A percentile compares a stretch with the other conserved stretches of the same genome.
Evolutionary conservation across 805 yeast genomes (phyloP).

Genomic region (Starmerella powellii): DNA sequence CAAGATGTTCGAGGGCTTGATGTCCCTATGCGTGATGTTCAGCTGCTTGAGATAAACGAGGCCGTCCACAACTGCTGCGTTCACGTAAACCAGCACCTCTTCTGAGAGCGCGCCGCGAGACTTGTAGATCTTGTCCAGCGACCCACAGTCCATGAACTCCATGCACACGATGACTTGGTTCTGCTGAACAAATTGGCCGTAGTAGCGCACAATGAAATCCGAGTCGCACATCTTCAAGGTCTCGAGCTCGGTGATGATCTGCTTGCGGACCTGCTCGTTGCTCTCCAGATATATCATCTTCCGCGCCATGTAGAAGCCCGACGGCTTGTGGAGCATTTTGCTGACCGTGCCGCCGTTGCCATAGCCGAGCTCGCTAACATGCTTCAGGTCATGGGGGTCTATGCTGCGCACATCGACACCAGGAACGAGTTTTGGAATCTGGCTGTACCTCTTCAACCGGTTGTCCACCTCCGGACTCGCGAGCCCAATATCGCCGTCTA

Average conservation of each 20-base stretch:
- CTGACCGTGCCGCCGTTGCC: slow-evolving; percentile 92
- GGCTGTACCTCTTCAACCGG: slow-evolving; percentile 7
- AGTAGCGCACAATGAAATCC: slow-evolving; percentile 76
- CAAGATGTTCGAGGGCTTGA: slow-evolving; percentile 87
- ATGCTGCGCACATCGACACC: slow-evolving; percentile 10
- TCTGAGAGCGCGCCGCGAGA: slow-evolving; percentile 55
- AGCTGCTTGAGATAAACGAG: slow-evolving; percentile 66
- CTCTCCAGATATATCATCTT: slow-evolving; percentile 79
- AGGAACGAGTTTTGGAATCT: slow-evolving; percentile 3
- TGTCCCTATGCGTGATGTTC: slow-evolving; percentile 90
- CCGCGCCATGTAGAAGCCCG: slow-evolving; percentile 79
- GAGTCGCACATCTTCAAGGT: slow-evolving; percentile 79
- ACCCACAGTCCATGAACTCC: slow-evolving; percentile 94
- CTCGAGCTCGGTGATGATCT: slow-evolving; percentile 74
- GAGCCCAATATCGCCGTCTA: slow-evolving; percentile 1
- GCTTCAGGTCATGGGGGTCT: slow-evolving; percentile 55
- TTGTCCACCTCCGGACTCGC: slow-evolving; percentile 4
- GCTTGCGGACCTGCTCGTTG: slow-evolving; percentile 64
- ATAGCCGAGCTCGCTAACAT: slow-evolving; percentile 67
- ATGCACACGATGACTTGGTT: slow-evolving; percentile 77
- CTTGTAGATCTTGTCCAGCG: slow-evolving; percentile 65
- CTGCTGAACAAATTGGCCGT: slow-evolving; percentile 68
- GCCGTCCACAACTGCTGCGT: slow-evolving; percentile 68
- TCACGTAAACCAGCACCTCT: slow-evolving; percentile 56
- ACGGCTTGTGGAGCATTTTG: slow-evolving; percentile 79